These are phyloP conservation scores for Calonectria hongkongensis DNA, from an alignment of 2,329 filamentous ascomycete genomes.

Conservation along the genomic window DNA sequence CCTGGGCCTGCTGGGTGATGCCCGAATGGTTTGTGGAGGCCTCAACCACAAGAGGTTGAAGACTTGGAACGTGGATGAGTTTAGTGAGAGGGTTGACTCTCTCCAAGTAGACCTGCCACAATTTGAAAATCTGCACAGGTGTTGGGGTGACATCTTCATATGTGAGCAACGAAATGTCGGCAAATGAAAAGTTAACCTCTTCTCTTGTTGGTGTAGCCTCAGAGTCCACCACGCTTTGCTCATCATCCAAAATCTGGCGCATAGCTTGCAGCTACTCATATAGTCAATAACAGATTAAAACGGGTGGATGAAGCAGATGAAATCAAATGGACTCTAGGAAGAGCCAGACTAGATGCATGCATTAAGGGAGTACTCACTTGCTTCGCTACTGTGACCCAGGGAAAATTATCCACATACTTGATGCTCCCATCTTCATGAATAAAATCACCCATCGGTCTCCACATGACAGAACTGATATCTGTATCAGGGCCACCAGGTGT, in stretches of 20 bases:
- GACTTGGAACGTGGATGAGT: constrained; percentile 33
- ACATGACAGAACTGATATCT: constrained; percentile 8
- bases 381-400: constrained; percentile 32
- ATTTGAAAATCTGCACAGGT: constrained; percentile 37
- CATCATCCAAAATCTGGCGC: constrained; percentile 30
- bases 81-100: constrained; percentile 37
- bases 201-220: constrained; percentile 22
- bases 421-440: constrained; percentile 30
- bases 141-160: constrained; percentile 24
- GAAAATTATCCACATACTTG: constrained; percentile 36
- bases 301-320: no score
- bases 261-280: constrained; percentile 24
- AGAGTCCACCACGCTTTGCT: constrained; percentile 26
- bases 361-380: constrained; percentile 14
- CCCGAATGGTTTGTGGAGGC: constrained; percentile 31
- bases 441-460: constrained; percentile 31
- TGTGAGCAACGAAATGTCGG: constrained; percentile 1
- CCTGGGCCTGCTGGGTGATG: constrained; percentile 26
- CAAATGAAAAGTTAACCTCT: constrained; percentile 27
- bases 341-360: background rate
- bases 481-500: background rate
- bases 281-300: background rate
- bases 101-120: constrained; percentile 36
- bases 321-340: no score
- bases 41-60: constrained; percentile 33